A percentile compares a stretch with the other conserved stretches of the same genome.
These are phyloP conservation scores for Colletotrichum truncatum DNA, from an alignment of 2,329 filamentous ascomycete species.

Conservation along the genomic window DNA sequence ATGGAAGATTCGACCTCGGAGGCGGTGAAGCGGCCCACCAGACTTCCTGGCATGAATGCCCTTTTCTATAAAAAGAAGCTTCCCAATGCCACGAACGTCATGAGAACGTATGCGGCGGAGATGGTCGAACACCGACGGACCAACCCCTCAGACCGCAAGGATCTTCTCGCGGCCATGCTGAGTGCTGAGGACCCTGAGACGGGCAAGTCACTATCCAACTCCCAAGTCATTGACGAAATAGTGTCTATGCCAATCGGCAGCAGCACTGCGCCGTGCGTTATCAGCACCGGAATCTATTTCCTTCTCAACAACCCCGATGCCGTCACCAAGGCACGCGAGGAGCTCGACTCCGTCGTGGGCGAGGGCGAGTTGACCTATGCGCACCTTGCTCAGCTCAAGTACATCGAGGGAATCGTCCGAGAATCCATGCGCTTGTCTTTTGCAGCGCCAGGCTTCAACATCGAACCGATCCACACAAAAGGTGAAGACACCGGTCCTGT, in stretches of 20 bases:
- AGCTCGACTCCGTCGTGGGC: slow-evolving; percentile 63
- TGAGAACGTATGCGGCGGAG: slow-evolving; percentile 64
- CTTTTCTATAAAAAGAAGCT: slow-evolving; percentile 63
- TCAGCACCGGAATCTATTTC: slow-evolving; percentile 57
- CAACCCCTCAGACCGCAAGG: slow-evolving; percentile 64
- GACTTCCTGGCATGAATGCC: slow-evolving; percentile 61
- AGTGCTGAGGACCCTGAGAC: slow-evolving; percentile 69
- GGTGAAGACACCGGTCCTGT: slow-evolving; percentile 53
- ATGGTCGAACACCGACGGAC: slow-evolving; percentile 65
- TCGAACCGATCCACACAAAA: slow-evolving; percentile 53
- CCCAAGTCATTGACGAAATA: slow-evolving; percentile 73
- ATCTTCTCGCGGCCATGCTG: slow-evolving; percentile 69
- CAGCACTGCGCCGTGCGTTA: slow-evolving; percentile 56
- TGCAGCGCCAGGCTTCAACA: slow-evolving; percentile 64
- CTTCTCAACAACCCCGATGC: slow-evolving; percentile 59
- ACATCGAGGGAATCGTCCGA: slow-evolving; percentile 62
- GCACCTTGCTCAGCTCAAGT: slow-evolving; percentile 60
- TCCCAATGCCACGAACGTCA: slow-evolving; percentile 58
- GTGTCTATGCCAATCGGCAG: slow-evolving; percentile 72
- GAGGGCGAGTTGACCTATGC: slow-evolving; percentile 52
- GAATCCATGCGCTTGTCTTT: slow-evolving; percentile 64
- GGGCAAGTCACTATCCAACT: slow-evolving; percentile 63
- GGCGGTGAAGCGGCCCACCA: slow-evolving; percentile 62
- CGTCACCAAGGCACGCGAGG: slow-evolving; percentile 58
- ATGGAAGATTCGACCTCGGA: slow-evolving; percentile 66